Percentiles rank a stretch among this genome's conserved stretches.
Conservation (phyloP, 495 filamentous ascomycete species). For the Xylaria venustula region DNA sequence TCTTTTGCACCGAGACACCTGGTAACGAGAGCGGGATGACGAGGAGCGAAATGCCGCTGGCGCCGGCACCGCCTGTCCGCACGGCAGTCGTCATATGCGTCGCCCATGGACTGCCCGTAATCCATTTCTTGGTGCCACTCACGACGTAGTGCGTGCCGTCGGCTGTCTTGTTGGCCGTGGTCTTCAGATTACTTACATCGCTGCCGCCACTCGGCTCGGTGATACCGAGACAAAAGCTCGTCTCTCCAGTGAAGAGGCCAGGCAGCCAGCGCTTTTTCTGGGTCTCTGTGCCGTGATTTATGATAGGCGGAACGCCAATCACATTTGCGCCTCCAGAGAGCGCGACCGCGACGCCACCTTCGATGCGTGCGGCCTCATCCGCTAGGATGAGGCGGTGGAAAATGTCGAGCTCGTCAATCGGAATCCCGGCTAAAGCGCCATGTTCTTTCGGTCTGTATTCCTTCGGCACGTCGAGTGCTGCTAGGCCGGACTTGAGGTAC, state of each 20-base stretch:
- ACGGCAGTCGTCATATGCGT: constrained; percentile 67
- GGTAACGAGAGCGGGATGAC: constrained; percentile 48
- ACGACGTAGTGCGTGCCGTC: constrained; percentile 58
- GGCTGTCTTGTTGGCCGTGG: constrained; percentile 59
- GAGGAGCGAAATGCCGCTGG: constrained; percentile 48
- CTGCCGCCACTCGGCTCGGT: constrained; percentile 61
- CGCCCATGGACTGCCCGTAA: constrained; percentile 65
- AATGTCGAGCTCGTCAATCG: constrained; percentile 62
- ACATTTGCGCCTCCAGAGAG: constrained; percentile 57
- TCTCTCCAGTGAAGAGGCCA: constrained; percentile 60
- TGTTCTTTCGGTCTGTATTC: constrained; percentile 42
- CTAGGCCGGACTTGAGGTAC: constrained; percentile 27
- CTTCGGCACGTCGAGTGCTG: constrained; percentile 3
- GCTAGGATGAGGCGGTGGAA: constrained; percentile 62
- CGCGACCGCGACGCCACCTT: constrained; percentile 38
- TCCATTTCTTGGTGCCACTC: constrained; percentile 72
- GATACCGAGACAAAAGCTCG: constrained; percentile 65
- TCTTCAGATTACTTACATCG: constrained; percentile 64
- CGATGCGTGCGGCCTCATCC: constrained; percentile 61
- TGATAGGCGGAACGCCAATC: constrained; percentile 63
- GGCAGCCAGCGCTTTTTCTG: constrained; percentile 53
- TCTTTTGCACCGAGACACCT: constrained; percentile 38
- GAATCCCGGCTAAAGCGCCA: constrained; percentile 53
- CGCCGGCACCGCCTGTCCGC: constrained; percentile 52
- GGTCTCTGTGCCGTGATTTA: constrained; percentile 57